Evolutionary conservation across 805 yeast species (phyloP), one percentile per base, ranked within the genome.

Genomic region (Saccharomycopsis lassenensis): DNA sequence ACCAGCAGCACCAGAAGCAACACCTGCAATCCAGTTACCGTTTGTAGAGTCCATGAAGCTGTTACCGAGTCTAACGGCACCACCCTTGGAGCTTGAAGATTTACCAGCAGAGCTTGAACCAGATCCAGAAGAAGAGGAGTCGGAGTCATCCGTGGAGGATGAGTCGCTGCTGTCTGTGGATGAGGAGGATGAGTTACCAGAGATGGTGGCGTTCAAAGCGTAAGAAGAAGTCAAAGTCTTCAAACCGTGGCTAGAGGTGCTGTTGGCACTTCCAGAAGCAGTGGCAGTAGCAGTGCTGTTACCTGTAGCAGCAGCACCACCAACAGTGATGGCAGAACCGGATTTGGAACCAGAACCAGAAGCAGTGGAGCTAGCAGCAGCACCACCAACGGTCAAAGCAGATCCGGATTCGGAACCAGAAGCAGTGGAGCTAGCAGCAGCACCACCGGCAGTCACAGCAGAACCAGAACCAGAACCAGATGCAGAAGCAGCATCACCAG

Each of bases 61-160:
- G 52, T 67, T 67, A 46, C 59, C 65, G 51, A 67, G 66, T 58
- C 52, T 58, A 37, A 50, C 65, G 46, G 68, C 70, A 47, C 61
- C 69, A 60, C 62, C 67, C 43, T 56, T 52, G 59, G 46, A 60
- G 37, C 62, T 45, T 39, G 58, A 39, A 31, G 62, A 28, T 23
- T 24, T 19, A 10, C 23, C 28, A 3, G 10, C 35, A 20, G 35
- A 28, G 19, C 28, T 12, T 18, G 36, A 26, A 17, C 30, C 20
- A n/a, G 12, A 7, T 8, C 14, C 29, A 7, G 35, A 31, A 11
- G 28, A 18, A 31, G 32, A 31, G 14, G 24, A 7, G 11, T n/a
- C 8, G 35, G 17, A 19, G 2, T 18, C 24, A n/a, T n/a, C n/a
- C n/a, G n/a, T n/a, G 15, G 27, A 12, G 26, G 33, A 20, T 16